Conservation (phyloP, 179 eudicot genomes). For the Beta macrorhiza region DNA sequence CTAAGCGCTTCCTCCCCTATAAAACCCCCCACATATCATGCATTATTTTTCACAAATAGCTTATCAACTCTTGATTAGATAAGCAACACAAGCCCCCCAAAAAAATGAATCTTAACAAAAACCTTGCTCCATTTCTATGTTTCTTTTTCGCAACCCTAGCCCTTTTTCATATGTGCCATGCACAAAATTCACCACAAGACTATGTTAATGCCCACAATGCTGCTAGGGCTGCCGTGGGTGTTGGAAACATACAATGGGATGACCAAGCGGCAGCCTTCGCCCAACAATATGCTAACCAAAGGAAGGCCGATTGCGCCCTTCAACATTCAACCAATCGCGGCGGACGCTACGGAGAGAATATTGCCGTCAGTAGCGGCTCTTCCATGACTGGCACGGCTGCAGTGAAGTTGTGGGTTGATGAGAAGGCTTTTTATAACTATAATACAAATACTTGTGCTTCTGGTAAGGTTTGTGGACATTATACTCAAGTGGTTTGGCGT, state of each 20-base stretch:
- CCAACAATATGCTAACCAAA: slow-evolving; percentile 33
- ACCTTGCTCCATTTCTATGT: neutral
- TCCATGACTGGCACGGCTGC: slow-evolving; percentile 23
- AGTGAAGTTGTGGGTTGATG: slow-evolving; percentile 44
- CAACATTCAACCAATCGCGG: slow-evolving; percentile 17
- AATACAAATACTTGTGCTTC: slow-evolving; percentile 34
- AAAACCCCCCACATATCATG: neutral
- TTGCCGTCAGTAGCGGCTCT: slow-evolving; percentile 29
- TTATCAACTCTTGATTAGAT: neutral
- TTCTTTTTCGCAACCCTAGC: neutral
- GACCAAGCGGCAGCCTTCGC: slow-evolving; percentile 40
- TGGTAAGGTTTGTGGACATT: slow-evolving; percentile 36
- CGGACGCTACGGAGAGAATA: slow-evolving; percentile 36
- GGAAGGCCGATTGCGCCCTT: slow-evolving; percentile 26
- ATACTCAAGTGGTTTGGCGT: slow-evolving; percentile 54
- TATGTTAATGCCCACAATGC: slow-evolving; percentile 38
- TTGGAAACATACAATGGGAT: slow-evolving; percentile 38
- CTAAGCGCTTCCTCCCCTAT: neutral
- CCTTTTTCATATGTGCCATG: slow-evolving; percentile 11
- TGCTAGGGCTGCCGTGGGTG: slow-evolving; percentile 40
- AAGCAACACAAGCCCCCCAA: neutral
- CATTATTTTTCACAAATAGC: neutral
- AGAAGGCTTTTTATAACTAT: slow-evolving; percentile 36
- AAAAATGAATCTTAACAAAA: neutral
- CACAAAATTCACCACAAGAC: slow-evolving; percentile 45